Percentiles rank a stretch among this genome's conserved stretches.
Evolutionary conservation across 306 rosid genomes (phyloP).

Genomic region (Castanopsis chinensis): DNA sequence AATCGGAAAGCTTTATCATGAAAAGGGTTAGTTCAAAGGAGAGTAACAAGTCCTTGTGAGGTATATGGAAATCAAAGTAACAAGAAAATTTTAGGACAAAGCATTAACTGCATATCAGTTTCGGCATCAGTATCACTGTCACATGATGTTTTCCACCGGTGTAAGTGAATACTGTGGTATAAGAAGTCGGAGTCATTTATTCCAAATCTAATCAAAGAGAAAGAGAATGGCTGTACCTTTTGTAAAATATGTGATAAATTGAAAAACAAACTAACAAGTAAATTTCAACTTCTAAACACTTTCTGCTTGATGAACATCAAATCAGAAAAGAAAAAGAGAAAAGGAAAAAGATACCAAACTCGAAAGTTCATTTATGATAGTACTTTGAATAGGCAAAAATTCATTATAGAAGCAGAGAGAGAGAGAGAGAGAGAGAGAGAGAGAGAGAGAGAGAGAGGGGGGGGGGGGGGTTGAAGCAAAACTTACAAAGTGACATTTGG

Average conservation of each 20-base stretch:
- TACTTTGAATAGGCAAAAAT: constrained; percentile 3
- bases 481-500: constrained; percentile 55
- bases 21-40: neutral
- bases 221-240: neutral
- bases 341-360: constrained; percentile 2
- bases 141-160: neutral
- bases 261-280: neutral
- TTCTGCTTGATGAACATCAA: constrained; percentile 8
- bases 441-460: neutral
- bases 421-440: neutral
- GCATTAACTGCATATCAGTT: neutral
- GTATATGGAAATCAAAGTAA: neutral
- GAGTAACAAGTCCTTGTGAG: neutral
- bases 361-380: constrained; percentile 6
- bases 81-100: neutral
- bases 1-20: neutral
- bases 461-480: constrained; percentile 1
- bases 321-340: neutral
- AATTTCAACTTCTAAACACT: neutral
- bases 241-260: neutral
- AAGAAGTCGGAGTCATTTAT: neutral
- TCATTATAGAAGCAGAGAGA: neutral
- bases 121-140: neutral
- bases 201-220: neutral
- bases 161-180: neutral